A percentile compares a stretch with the other conserved stretches of the same genome.
Evolutionary conservation across 1,284 basidiomycete genomes (phyloP).

Genomic region (Termitomyces sp.): DNA sequence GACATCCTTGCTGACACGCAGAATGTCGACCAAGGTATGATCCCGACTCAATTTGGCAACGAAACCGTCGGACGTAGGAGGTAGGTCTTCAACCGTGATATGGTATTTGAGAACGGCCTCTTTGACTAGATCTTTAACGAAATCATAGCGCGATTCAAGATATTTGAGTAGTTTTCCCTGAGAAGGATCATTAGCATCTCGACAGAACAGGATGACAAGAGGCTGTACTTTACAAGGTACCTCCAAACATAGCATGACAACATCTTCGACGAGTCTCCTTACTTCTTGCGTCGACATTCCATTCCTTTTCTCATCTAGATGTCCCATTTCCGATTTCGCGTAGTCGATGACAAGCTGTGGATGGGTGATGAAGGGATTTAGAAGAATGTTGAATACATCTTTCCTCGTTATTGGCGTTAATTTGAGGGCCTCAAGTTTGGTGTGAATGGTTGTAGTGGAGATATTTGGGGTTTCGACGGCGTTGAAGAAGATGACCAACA

Average conservation of each 20-base stretch:
- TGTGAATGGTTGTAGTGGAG: conserved; percentile 29
- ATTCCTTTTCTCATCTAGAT: conserved; percentile 34
- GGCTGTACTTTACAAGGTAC: conserved; percentile 57
- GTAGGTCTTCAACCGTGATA: conserved; percentile 49
- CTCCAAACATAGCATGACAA: conserved; percentile 52
- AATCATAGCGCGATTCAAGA: conserved; percentile 43
- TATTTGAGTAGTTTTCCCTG: conserved; percentile 62
- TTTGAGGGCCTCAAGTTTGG: conserved; percentile 45
- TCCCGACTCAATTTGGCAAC: conserved; percentile 49
- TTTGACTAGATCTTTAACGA: conserved; percentile 38
- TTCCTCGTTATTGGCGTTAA: conserved; percentile 50
- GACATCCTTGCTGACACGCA: conserved; percentile 2
- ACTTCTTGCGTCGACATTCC: conserved; percentile 39
- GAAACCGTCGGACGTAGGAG: conserved; percentile 44
- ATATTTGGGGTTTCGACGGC: conserved; percentile 37
- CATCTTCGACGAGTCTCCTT: conserved; percentile 43
- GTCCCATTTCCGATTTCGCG: conserved; percentile 35
- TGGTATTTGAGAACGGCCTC: conserved; percentile 44
- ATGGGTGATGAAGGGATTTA: conserved; percentile 65
- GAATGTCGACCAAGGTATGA: conserved; percentile 27
- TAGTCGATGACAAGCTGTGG: conserved; percentile 50
- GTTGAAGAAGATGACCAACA: conserved; percentile 61
- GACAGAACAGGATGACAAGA: not conserved
- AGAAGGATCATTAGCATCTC: not conserved
- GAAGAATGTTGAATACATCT: conserved; percentile 58